phyloP scores from a whole-genome alignment of 2,329 filamentous ascomycete genomes.

The Shiraia sp. region DNA sequence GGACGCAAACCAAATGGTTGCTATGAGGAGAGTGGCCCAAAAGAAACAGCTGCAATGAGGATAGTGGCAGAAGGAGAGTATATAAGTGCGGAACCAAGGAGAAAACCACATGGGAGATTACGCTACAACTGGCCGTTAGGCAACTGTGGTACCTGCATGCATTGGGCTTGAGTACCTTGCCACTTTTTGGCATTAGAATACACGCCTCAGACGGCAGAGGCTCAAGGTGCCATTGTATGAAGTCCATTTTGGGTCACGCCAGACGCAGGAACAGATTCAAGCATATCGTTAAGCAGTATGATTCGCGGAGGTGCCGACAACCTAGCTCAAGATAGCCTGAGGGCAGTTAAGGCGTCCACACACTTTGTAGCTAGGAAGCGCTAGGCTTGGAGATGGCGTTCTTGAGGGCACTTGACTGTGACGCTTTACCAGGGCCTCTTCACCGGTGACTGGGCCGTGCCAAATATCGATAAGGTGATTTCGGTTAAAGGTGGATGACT shows the following conservation, averaged over 20 bases:
- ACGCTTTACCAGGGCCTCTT: slow-evolving; percentile 19
- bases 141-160: slow-evolving; percentile 31
- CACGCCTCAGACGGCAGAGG: slow-evolving; percentile 22
- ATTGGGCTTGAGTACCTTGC: slow-evolving; percentile 19
- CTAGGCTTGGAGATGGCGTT: slow-evolving; percentile 23
- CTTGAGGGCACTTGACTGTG: slow-evolving; percentile 14
- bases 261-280: slow-evolving; percentile 27
- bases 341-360: slow-evolving; percentile 20
- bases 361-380: slow-evolving; percentile 15
- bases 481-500: slow-evolving; percentile 23
- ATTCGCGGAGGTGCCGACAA: slow-evolving; percentile 19
- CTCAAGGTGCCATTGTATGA: slow-evolving; percentile 12
- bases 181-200: slow-evolving; percentile 29
- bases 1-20: slow-evolving; percentile 58
- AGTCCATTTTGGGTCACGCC: slow-evolving; percentile 6
- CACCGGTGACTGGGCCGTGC: slow-evolving; percentile 26
- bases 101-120: slow-evolving; percentile 35
- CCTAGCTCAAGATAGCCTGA: slow-evolving; percentile 21
- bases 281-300: not conserved
- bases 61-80: slow-evolving; percentile 11
- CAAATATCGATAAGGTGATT: slow-evolving; percentile 24
- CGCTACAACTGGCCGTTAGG: slow-evolving; percentile 23
- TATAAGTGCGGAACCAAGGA: slow-evolving; percentile 23
- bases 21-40: slow-evolving; percentile 36
- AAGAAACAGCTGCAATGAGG: slow-evolving; percentile 29